A percentile compares a stretch with the other conserved stretches of the same genome.
Conservation (phyloP, 352 stramenopile species). For the Phytophthora litchii region DNA sequence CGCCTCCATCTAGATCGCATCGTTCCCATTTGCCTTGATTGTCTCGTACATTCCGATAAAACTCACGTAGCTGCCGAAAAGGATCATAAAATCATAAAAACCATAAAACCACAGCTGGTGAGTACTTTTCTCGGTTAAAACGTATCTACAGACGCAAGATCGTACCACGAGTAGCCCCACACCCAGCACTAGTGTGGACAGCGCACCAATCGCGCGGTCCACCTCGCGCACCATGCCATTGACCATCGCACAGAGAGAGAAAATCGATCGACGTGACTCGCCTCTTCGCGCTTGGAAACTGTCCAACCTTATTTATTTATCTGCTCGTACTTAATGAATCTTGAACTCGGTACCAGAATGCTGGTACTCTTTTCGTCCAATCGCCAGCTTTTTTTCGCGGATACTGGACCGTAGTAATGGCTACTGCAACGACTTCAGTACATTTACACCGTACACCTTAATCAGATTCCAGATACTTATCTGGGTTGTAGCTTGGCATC, state of each 20-base stretch:
- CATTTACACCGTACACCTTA: too few relatives aligned
- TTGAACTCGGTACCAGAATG: slow-evolving; percentile 2
- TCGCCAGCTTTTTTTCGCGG: slow-evolving; percentile 1
- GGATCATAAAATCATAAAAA: slow-evolving; percentile 9
- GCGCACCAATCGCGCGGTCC: slow-evolving; percentile 75
- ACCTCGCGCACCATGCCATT: slow-evolving; percentile 76
- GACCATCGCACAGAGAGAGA: slow-evolving; percentile 35
- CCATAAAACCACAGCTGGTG: slow-evolving; percentile 13
- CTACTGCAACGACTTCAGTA: too few relatives aligned
- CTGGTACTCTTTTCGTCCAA: slow-evolving; percentile 17
- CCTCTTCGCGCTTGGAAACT: slow-evolving; percentile 25
- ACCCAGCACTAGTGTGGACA: slow-evolving; percentile 79
- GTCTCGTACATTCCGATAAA: slow-evolving; percentile 60
- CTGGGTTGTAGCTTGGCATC: slow-evolving; percentile 15
- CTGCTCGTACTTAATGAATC: slow-evolving; percentile 21
- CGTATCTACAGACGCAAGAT: background rate
- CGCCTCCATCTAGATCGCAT: slow-evolving; percentile 47
- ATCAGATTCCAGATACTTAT: slow-evolving; percentile 21
- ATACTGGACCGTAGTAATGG: too few relatives aligned
- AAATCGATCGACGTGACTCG: slow-evolving; percentile 2
- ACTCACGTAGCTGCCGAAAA: slow-evolving; percentile 55
- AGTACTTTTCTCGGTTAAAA: slow-evolving; percentile 6
- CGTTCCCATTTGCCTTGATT: slow-evolving; percentile 61
- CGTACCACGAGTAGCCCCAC: slow-evolving; percentile 74
- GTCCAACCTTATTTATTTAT: slow-evolving; percentile 30